Evolutionary conservation across 306 rosid species (phyloP).

Genomic region (Trifolium fragiferum): DNA sequence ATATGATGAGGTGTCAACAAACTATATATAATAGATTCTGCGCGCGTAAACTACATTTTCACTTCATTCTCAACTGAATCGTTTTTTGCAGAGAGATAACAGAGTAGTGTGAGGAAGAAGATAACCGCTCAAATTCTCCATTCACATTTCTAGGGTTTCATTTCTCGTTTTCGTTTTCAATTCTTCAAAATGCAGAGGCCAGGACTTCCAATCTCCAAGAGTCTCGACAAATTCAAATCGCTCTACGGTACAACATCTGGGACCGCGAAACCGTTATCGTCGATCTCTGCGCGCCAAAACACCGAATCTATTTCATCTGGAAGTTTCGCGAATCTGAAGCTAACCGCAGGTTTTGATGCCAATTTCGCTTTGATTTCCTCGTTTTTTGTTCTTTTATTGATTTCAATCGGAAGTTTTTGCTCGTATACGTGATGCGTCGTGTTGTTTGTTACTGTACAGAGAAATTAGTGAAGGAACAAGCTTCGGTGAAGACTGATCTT

Average conservation of each 20-base stretch:
- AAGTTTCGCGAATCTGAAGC: slow-evolving; percentile 79
- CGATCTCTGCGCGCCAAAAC: slow-evolving; percentile 58
- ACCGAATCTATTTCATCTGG: slow-evolving; percentile 68
- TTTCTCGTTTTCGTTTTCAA: slow-evolving; percentile 28
- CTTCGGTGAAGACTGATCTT: slow-evolving; percentile 83
- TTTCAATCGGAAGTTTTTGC: slow-evolving; percentile 28
- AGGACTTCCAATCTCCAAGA: slow-evolving; percentile 70
- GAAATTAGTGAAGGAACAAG: slow-evolving; percentile 89
- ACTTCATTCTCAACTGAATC: slow-evolving; percentile 33
- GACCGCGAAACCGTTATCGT: slow-evolving; percentile 52
- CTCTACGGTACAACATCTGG: slow-evolving; percentile 60
- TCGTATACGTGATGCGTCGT: slow-evolving; percentile 35
- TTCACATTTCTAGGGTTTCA: slow-evolving; percentile 48
- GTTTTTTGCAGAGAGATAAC: slow-evolving; percentile 34
- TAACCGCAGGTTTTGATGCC: slow-evolving; percentile 74
- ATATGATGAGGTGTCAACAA: not conserved
- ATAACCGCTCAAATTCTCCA: slow-evolving; percentile 2
- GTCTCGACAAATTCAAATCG: slow-evolving; percentile 83
- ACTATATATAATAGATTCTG: not conserved
- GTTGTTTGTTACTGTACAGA: slow-evolving; percentile 53
- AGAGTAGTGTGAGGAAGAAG: not conserved
- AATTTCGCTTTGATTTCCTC: slow-evolving; percentile 16
- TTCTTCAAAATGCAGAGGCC: slow-evolving; percentile 57
- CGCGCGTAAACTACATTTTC: slow-evolving; percentile 57
- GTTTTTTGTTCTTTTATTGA: slow-evolving; percentile 28